Percentiles rank a stretch among this genome's conserved stretches.
Evolutionary conservation across 139 green algal species (phyloP).

Genomic region (Microglena sp.): DNA sequence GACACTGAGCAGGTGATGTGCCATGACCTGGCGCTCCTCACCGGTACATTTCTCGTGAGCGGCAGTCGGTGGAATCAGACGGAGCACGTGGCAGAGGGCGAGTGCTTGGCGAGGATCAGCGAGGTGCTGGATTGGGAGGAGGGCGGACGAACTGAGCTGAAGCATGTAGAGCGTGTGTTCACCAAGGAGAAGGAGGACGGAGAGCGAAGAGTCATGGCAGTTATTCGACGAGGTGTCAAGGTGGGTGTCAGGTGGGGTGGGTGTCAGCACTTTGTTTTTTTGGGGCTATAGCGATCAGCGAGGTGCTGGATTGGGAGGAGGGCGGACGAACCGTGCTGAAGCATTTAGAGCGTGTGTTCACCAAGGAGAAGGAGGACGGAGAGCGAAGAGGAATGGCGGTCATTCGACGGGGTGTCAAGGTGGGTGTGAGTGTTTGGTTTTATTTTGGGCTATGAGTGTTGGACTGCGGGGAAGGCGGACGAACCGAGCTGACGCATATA

Average conservation of each 20-base stretch:
- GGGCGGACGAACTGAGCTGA: constrained; percentile 38
- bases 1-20: constrained; percentile 44
- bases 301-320: constrained; percentile 53
- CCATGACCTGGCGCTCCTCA: constrained; percentile 40
- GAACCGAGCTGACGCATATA: constrained; percentile 38
- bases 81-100: constrained; percentile 3
- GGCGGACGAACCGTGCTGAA: constrained; percentile 39
- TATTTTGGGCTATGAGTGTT: constrained; percentile 5
- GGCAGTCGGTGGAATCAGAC: constrained; percentile 45
- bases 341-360: constrained; percentile 52
- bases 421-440: background rate
- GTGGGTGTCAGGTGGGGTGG: too few species aligned
- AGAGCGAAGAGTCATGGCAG: constrained; percentile 42
- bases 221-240: constrained; percentile 19
- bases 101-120: constrained; percentile 23
- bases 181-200: constrained; percentile 50
- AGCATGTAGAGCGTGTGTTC: constrained; percentile 53
- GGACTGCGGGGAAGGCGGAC: constrained; percentile 58
- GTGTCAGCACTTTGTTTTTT: too few species aligned
- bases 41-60: constrained; percentile 39
- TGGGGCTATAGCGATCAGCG: too few species aligned
- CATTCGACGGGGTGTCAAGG: constrained; percentile 16
- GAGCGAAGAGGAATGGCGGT: constrained; percentile 45
- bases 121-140: constrained; percentile 57
- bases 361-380: constrained; percentile 49